These are phyloP conservation scores for Hippophae rhamnoides DNA, from an alignment of 306 rosid species.

Conservation along the genomic window DNA sequence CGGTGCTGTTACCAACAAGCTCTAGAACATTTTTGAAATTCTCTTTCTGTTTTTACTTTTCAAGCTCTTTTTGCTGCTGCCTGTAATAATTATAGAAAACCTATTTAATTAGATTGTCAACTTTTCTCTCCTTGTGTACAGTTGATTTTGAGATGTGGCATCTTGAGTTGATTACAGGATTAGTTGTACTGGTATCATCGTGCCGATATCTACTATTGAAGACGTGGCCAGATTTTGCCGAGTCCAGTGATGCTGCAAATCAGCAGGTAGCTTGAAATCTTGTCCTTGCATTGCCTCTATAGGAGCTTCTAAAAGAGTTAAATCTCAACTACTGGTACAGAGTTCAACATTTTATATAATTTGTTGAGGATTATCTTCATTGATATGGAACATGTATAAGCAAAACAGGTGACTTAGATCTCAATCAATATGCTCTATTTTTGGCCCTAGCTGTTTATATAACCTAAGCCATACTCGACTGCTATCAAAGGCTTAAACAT, in stretches of 20 bases:
- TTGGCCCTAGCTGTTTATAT: constrained; percentile 7
- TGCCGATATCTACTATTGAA: constrained; percentile 60
- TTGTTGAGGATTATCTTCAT: not conserved
- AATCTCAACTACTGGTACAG: too few relatives aligned
- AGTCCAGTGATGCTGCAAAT: constrained; percentile 87
- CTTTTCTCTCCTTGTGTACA: constrained; percentile 25
- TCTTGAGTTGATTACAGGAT: constrained; percentile 77
- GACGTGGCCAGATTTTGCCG: constrained; percentile 77
- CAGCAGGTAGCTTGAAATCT: constrained; percentile 50
- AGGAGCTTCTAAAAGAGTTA: not conserved
- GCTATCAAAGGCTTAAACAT: constrained; percentile 20
- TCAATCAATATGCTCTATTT: constrained; percentile 15
- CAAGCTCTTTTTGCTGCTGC: not conserved
- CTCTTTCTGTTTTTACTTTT: not conserved
- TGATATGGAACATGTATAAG: too few relatives aligned
- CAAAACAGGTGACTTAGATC: not conserved
- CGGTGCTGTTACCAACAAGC: too few relatives aligned
- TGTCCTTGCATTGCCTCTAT: constrained; percentile 8
- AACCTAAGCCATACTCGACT: constrained; percentile 2
- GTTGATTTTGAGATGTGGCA: constrained; percentile 90
- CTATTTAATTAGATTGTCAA: constrained; percentile 8
- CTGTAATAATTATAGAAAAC: not conserved
- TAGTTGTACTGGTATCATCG: constrained; percentile 58
- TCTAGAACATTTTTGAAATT: too few relatives aligned
- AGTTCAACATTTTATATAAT: too few relatives aligned